Conservation (phyloP, 1,284 basidiomycete species). For the Thelephora terrestris region DNA sequence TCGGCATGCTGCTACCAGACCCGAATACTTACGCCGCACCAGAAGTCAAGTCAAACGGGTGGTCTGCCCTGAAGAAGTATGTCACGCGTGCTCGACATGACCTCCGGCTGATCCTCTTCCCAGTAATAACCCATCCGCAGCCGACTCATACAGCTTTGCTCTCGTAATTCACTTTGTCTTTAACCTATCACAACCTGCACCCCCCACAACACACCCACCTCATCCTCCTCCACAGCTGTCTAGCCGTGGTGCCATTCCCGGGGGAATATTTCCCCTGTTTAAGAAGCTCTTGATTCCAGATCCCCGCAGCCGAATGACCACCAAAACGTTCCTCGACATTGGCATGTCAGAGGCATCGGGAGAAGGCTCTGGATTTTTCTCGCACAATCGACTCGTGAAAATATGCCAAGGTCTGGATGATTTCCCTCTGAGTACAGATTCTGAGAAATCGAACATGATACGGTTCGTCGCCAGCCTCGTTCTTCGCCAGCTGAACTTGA, state of each 20-base stretch:
- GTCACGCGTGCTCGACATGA: constrained; percentile 15
- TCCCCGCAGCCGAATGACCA: constrained; percentile 67
- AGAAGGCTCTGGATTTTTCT: constrained; percentile 71
- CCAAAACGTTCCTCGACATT: constrained; percentile 70
- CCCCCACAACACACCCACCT: constrained; percentile 57
- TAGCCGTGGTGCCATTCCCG: constrained; percentile 73
- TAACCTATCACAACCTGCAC: constrained; percentile 69
- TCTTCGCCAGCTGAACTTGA: not conserved
- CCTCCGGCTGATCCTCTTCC: not conserved
- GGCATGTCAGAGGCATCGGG: constrained; percentile 61
- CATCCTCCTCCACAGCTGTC: constrained; percentile 65
- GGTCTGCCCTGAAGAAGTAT: constrained; percentile 77
- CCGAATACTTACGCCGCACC: constrained; percentile 58
- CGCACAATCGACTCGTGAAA: constrained; percentile 74
- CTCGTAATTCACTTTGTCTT: constrained; percentile 79
- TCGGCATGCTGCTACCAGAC: constrained; percentile 60
- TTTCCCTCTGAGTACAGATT: constrained; percentile 77
- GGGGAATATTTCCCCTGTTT: constrained; percentile 68
- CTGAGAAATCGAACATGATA: constrained; percentile 71
- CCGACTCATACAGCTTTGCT: constrained; percentile 83
- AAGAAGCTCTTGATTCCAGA: constrained; percentile 88
- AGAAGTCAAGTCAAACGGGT: constrained; percentile 88
- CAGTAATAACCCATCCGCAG: constrained; percentile 62
- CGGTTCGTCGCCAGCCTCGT: constrained; percentile 32
- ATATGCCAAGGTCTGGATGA: constrained; percentile 82